Percentiles rank a stretch among this genome's conserved stretches.
Conservation (phyloP, 768 basidiomycete species). For the Tephrocybe sp. region DNA sequence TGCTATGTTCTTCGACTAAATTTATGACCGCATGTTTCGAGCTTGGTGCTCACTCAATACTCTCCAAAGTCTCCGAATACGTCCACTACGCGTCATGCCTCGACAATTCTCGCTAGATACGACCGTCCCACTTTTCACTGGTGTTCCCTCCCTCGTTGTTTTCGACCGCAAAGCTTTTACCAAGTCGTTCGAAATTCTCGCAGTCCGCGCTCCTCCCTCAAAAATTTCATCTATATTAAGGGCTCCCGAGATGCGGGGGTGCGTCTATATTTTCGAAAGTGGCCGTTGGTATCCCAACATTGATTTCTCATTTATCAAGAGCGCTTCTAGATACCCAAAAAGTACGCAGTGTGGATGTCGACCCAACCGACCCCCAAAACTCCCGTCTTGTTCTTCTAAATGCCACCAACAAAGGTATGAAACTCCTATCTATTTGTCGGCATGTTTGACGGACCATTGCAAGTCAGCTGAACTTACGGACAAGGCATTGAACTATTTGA, state of each 20-base stretch:
- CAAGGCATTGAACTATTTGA: constrained; percentile 55
- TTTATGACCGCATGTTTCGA: constrained; percentile 11
- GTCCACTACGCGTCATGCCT: constrained; percentile 28
- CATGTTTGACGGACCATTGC: constrained; percentile 22
- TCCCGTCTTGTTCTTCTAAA: constrained; percentile 68
- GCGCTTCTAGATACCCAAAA: constrained; percentile 69
- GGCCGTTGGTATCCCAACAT: not conserved
- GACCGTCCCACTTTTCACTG: constrained; percentile 48
- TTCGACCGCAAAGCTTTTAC: constrained; percentile 69
- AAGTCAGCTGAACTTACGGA: constrained; percentile 71
- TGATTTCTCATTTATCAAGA: constrained; percentile 33
- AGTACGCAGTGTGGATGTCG: constrained; percentile 56
- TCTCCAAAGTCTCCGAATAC: constrained; percentile 1
- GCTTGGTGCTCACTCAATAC: constrained; percentile 1
- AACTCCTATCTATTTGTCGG: not conserved
- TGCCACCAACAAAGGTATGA: constrained; percentile 59
- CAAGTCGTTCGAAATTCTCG: constrained; percentile 66
- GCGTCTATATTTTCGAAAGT: constrained; percentile 17
- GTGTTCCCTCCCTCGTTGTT: constrained; percentile 38
- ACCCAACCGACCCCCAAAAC: constrained; percentile 46
- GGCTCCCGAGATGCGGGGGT: constrained; percentile 62
- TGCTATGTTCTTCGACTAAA: not conserved
- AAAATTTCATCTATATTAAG: constrained; percentile 59
- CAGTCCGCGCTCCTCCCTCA: constrained; percentile 58
- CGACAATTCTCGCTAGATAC: constrained; percentile 30